Base-by-base conservation (phyloP, 192 early-diverging fungal genomes). In the Coemansia sp. region DNA sequence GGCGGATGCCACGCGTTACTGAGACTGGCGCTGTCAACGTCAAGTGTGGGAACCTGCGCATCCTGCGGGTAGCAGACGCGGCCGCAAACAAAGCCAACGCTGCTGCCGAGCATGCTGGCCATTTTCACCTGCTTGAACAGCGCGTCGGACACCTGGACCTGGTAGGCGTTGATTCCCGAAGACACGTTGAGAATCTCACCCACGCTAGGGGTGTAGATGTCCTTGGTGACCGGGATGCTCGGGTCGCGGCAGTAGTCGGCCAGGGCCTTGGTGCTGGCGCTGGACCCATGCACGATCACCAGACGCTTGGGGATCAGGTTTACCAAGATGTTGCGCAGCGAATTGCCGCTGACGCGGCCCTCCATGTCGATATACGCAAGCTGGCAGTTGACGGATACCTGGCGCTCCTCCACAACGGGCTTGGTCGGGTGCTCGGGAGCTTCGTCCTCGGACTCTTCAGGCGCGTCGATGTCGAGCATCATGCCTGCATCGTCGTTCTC, bases 311-410 rank as follows among this genome's bases (percentile, higher is more conserved):
- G 64, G 34, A 67, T 74, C 22, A 67, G 38, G 44, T 67, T 71
- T 9, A 67, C 61, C 9, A 98, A 62, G 62, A 97, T 95, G 50
- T 89, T 91, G 60, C 84, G 85, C 23, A 94, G 78, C 5, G 92
- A 91, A 31, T 81, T 79, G 40, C 88, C 91, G 61, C 97, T 94
- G 1, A 91, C 81, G 22, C 89, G 82, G 34, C 96, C 96, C 63
- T 97, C 94, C 52, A 96, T 77, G 77, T 97, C 94, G 6, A 98
- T 82, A 70, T 88, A 97, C 26, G 80, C 70, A 20, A 97, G 63
- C 48, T 79, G 79, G 60, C 94, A 97, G 10, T 68, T 79, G 6
- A 97, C 49, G 1, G 79, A 45, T 10, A 97, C 42, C 9, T 64
- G 69, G 23, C 81, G 61, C 21, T 86, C 70, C 40, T 81, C 62